phyloP scores from a whole-genome alignment of 2,329 filamentous ascomycete species.

The Rhynchosporium secalis region DNA sequence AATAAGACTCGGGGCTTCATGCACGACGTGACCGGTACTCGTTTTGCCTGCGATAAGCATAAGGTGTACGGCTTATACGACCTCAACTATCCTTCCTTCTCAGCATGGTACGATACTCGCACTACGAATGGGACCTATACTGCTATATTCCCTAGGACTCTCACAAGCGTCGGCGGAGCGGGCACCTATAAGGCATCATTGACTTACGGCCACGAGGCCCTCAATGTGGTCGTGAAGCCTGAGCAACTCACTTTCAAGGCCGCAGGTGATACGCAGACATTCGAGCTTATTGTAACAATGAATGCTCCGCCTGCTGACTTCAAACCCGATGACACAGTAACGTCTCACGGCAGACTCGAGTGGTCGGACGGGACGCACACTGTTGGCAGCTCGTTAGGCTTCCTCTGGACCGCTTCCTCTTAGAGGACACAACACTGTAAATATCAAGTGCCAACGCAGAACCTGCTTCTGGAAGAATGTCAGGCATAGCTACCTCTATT shows the following conservation, averaged over 20 bases:
- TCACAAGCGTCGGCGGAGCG: background rate
- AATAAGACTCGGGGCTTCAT: background rate
- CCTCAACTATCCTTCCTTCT: slow-evolving; percentile 3
- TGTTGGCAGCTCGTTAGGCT: background rate
- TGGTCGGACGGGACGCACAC: background rate
- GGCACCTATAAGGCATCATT: background rate
- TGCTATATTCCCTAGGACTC: background rate
- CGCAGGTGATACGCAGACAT: background rate
- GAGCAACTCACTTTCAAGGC: background rate
- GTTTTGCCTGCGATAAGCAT: background rate
- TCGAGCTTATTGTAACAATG: background rate
- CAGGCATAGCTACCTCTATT: background rate
- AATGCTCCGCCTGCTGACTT: background rate
- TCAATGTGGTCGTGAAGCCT: background rate
- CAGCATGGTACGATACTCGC: background rate
- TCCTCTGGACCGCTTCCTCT: too few relatives aligned
- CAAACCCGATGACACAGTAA: background rate
- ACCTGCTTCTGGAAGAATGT: background rate
- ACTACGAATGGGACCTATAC: background rate
- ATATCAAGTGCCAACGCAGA: background rate
- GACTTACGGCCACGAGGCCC: background rate
- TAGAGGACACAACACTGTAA: too few relatives aligned
- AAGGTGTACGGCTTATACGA: background rate
- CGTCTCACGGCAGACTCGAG: background rate
- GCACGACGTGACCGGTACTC: background rate